These are phyloP conservation scores for Rhododendron ovatum DNA, from an alignment of 148 eudicot species.

Conservation along the genomic window DNA sequence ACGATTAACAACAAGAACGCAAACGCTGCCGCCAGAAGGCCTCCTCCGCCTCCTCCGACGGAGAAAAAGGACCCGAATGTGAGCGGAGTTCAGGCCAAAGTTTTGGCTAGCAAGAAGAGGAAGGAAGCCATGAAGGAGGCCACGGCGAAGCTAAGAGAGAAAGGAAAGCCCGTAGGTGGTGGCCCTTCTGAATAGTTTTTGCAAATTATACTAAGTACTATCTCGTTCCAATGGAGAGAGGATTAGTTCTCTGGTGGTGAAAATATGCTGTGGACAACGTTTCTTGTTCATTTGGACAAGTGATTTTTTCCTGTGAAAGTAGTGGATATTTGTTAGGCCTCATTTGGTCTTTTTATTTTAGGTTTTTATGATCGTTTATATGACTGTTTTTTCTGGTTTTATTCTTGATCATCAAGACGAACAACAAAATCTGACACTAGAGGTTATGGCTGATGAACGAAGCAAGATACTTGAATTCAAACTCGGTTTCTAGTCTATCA, in stretches of 20 bases:
- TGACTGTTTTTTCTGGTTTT: too few species aligned
- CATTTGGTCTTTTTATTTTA: background rate
- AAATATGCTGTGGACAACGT: background rate
- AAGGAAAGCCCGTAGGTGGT: slow-evolving; percentile 37
- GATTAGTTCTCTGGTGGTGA: background rate
- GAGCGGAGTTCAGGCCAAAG: slow-evolving; percentile 61
- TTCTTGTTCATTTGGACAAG: background rate
- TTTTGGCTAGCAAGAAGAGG: slow-evolving; percentile 77
- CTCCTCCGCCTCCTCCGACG: slow-evolving; percentile 49
- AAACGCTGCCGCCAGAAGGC: slow-evolving; percentile 54
- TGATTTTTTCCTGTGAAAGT: background rate
- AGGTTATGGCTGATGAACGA: too few species aligned
- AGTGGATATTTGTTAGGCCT: background rate
- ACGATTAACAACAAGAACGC: slow-evolving; percentile 29
- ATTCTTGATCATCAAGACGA: too few species aligned
- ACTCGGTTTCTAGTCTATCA: background rate
- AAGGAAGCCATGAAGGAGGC: slow-evolving; percentile 85
- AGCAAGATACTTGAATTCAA: too few species aligned
- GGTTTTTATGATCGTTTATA: background rate
- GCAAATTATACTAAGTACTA: background rate
- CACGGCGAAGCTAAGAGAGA: slow-evolving; percentile 56
- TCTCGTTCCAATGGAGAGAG: background rate
- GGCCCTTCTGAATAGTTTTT: slow-evolving; percentile 17
- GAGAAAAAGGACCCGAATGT: slow-evolving; percentile 77
- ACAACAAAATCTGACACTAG: background rate